Conservation (phyloP, 73 alveolate genomes). For the Tetrahymena elliotti region DNA sequence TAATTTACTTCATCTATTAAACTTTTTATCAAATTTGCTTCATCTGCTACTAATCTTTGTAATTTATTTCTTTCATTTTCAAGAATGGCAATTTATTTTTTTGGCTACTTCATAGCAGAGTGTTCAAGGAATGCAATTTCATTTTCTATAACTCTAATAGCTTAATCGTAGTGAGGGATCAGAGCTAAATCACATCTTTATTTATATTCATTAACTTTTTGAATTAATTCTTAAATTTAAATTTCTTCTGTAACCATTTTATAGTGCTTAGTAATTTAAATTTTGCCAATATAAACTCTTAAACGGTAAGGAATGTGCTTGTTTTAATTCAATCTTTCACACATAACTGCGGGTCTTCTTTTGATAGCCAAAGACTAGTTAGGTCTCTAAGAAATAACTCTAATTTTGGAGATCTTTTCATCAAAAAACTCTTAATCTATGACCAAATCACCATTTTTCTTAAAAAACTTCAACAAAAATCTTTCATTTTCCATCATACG, state of each 20-base stretch:
- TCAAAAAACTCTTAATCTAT: neutral
- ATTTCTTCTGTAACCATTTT: neutral
- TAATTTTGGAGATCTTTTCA: neutral
- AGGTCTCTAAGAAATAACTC: neutral
- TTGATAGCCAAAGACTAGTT: neutral
- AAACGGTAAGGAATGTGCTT: neutral
- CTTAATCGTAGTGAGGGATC: neutral
- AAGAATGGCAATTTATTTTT: neutral
- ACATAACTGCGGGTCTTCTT: neutral
- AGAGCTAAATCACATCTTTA: neutral
- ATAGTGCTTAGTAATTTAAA: neutral
- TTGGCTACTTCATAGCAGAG: neutral
- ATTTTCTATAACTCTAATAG: neutral
- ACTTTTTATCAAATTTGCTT: neutral
- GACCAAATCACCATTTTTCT: neutral
- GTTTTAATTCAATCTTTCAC: neutral
- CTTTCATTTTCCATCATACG: neutral
- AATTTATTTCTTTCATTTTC: neutral
- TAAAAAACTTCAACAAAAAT: neutral
- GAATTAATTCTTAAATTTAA: neutral
- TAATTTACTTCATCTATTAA: neutral
- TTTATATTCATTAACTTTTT: neutral
- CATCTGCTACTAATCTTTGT: neutral
- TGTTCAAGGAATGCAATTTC: neutral
- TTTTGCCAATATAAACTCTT: neutral